Evolutionary conservation across 176 grass and related monocot species (phyloP).

Genomic region (Juncus inflexus): DNA sequence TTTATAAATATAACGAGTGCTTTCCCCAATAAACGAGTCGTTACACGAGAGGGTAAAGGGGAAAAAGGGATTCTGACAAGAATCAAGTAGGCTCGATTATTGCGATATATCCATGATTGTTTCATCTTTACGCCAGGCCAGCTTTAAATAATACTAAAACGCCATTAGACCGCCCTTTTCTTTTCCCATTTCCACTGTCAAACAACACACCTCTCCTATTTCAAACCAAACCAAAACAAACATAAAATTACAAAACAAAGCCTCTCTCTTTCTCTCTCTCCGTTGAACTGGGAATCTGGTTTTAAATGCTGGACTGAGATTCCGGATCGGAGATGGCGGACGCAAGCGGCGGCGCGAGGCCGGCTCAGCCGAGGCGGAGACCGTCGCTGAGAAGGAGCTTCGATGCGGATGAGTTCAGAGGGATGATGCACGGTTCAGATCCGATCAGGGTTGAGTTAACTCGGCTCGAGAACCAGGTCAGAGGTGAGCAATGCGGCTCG

Average conservation of each 20-base stretch:
- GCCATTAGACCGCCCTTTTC: constrained; percentile 23
- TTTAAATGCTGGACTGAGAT: constrained; percentile 21
- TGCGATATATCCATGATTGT: constrained; percentile 6
- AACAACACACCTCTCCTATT: background rate
- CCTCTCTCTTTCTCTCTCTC: constrained; percentile 16
- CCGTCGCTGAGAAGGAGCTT: constrained; percentile 13
- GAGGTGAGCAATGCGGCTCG: constrained; percentile 59
- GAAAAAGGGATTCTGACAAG: background rate
- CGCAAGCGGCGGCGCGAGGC: constrained; percentile 45
- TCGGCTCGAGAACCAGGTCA: constrained; percentile 91
- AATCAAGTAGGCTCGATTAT: background rate
- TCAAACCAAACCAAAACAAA: constrained; percentile 8
- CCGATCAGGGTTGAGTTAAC: constrained; percentile 96
- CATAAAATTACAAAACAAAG: background rate
- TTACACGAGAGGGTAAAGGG: background rate
- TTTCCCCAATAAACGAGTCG: background rate
- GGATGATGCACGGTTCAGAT: constrained; percentile 97
- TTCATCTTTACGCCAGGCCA: constrained; percentile 15
- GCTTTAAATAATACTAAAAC: constrained; percentile 29
- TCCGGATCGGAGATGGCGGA: constrained; percentile 93
- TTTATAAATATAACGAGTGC: background rate
- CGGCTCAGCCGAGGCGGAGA: constrained; percentile 42
- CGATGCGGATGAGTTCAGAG: constrained; percentile 58
- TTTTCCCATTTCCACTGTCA: constrained; percentile 24
- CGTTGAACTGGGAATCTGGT: constrained; percentile 27